Base-by-base conservation (phyloP, 345 rosid genomes). In the Populus pruinosa region DNA sequence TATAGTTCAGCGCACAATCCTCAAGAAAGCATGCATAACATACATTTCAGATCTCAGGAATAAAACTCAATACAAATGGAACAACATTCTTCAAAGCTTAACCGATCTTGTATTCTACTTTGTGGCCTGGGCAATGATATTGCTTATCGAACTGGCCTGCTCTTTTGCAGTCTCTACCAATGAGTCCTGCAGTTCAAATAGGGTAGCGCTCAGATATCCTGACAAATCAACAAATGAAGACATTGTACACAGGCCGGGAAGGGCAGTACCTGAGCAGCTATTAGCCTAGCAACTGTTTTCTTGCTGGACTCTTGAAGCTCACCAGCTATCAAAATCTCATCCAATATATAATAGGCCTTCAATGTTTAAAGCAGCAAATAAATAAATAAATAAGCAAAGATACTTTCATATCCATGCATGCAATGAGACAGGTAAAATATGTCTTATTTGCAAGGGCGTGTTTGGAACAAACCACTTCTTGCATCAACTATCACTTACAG, bases 241-340 rank as follows among this genome's bases (percentile, higher is more conserved):
- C 72, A 74, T 7, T 38, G 36, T 21, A 8, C 14, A 29, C 23
- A 35, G 44, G 20, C 4, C 17, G 29, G 16, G 25, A 35, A 31
- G 31, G 39, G 50, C 53, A 8, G 67, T 82, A 92, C 97, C 97
- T 93, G 98, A 0, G 97, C 94, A 61, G 94, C 90, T 74, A 96
- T 89, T 74, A 92, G 81, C 85, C 94, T 87, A 59, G 98, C 97
- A 38, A 92, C 89, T 14, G 94, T 93, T 78, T 96, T 96, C 87
- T 96, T 96, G 89, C 99, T 96, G 0, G 98, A 78, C 84, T 93
- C 99, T 83, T 96, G 99, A 77, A 96, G 97, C 79, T 96, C 97
- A 2, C 98, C 99, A 13, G 97, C 99, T 76, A 93, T 88, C 83
- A 96, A 80, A 29, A 96, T 84, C 86, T 96, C 99, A 80, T 93